Evolutionary conservation across 345 rosid species (phyloP).

Genomic region (Lumnitzera racemosa): DNA sequence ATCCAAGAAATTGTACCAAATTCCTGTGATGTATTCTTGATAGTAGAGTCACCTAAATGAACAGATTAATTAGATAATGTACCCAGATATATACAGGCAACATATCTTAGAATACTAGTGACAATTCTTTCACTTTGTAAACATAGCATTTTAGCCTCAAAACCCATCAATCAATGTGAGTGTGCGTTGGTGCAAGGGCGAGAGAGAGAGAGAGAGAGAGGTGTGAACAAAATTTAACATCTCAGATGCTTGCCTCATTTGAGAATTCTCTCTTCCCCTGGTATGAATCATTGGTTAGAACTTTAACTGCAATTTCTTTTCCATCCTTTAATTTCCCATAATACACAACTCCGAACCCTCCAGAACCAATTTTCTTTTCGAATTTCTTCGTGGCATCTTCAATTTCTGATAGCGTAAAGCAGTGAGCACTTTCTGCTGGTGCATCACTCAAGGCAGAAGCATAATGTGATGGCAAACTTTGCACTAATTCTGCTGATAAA

Average conservation of each 20-base stretch:
- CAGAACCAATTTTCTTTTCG: slow-evolving; percentile 91
- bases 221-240: neutral
- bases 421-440: slow-evolving; percentile 73
- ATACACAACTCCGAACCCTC: slow-evolving; percentile 93
- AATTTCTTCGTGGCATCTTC: slow-evolving; percentile 68
- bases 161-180: no score
- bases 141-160: no score
- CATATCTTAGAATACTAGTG: neutral
- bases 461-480: slow-evolving; percentile 39
- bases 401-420: slow-evolving; percentile 69
- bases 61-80: no score
- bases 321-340: slow-evolving; percentile 82
- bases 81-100: slow-evolving; percentile 2
- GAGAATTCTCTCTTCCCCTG: slow-evolving; percentile 93
- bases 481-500: slow-evolving; percentile 34
- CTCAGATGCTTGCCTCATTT: slow-evolving; percentile 60
- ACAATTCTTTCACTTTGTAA: no score
- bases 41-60: slow-evolving; percentile 71
- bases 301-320: slow-evolving; percentile 93
- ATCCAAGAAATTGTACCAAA: slow-evolving; percentile 94
- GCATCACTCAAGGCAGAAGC: slow-evolving; percentile 54
- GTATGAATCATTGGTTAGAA: slow-evolving; percentile 67
- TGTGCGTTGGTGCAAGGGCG: no score
- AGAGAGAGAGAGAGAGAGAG: neutral
- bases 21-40: slow-evolving; percentile 99